Conservation (phyloP, 2,329 filamentous ascomycete genomes). For the Penicillium verrucosum region DNA sequence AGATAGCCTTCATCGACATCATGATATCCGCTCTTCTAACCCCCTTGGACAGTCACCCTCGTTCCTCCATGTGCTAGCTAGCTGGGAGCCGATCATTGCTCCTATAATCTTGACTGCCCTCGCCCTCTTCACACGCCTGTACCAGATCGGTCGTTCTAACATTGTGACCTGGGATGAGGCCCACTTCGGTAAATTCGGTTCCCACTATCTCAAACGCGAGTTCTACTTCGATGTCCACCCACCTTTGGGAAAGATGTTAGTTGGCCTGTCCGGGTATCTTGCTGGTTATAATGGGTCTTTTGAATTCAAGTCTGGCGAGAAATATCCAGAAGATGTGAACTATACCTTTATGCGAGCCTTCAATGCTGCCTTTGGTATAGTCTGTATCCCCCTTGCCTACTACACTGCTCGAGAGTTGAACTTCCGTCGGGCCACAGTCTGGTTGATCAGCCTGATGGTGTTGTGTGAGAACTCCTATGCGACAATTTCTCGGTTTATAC, state of each 20-base stretch:
- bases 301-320: constrained; percentile 98
- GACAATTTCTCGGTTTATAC: constrained; percentile 96
- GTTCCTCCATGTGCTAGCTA: constrained; percentile 46
- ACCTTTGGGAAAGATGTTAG: constrained; percentile 96
- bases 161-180: constrained; percentile 77
- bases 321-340: constrained; percentile 87
- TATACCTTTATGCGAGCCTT: constrained; percentile 99
- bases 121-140: constrained; percentile 65
- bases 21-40: constrained; percentile 2
- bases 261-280: constrained; percentile 91
- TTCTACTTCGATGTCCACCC: constrained; percentile 99
- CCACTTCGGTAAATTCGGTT: constrained; percentile 81
- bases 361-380: constrained; percentile 89
- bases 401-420: constrained; percentile 89
- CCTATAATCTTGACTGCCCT: constrained; percentile 61
- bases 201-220: constrained; percentile 97
- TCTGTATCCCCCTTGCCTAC: constrained; percentile 91
- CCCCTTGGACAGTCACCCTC: constrained; percentile 30
- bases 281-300: constrained; percentile 99
- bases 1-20: constrained; percentile 3
- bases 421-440: constrained; percentile 80
- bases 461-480: constrained; percentile 99
- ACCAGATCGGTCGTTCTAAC: constrained; percentile 64
- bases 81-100: constrained; percentile 62
- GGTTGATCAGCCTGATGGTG: constrained; percentile 95